Percentiles rank a stretch among this genome's conserved stretches.
These are phyloP conservation scores for Metschnikowia aberdeeniae DNA, from an alignment of 805 yeast species.

Conservation along the genomic window DNA sequence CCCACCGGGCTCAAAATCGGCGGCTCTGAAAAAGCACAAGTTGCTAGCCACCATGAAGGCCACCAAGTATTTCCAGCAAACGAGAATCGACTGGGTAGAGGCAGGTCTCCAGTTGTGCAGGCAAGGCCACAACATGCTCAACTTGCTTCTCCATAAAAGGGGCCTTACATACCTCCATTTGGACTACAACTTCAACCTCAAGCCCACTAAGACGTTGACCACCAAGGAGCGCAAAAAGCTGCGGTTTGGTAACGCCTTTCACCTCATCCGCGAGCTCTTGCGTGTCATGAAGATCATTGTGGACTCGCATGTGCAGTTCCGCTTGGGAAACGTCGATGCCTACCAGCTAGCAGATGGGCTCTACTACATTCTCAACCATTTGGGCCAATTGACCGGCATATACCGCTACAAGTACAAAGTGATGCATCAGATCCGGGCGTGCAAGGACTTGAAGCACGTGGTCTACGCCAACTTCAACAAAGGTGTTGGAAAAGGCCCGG, in stretches of 20 bases:
- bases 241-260: conserved; percentile 95
- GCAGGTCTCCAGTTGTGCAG: conserved; percentile 92
- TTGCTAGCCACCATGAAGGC: conserved; percentile 62
- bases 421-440: conserved; percentile 96
- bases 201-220: conserved; percentile 93
- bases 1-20: conserved; percentile 28
- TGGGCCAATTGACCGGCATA: conserved; percentile 95
- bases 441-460: conserved; percentile 92
- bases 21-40: conserved; percentile 48
- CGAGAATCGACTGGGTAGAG: conserved; percentile 96
- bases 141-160: conserved; percentile 80
- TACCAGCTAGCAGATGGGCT: conserved; percentile 94
- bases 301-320: conserved; percentile 88
- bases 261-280: conserved; percentile 82
- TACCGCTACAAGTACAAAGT: conserved; percentile 95
- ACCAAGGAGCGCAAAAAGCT: conserved; percentile 96
- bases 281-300: conserved; percentile 81
- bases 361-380: conserved; percentile 82
- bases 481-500: conserved; percentile 95
- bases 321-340: conserved; percentile 88
- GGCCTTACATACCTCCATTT: conserved; percentile 90
- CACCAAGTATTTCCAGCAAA: conserved; percentile 88
- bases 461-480: conserved; percentile 81
- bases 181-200: conserved; percentile 91
- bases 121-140: conserved; percentile 93